Evolutionary conservation across 768 basidiomycete species (phyloP).

Genomic region (Leucogyrophana mollusca): DNA sequence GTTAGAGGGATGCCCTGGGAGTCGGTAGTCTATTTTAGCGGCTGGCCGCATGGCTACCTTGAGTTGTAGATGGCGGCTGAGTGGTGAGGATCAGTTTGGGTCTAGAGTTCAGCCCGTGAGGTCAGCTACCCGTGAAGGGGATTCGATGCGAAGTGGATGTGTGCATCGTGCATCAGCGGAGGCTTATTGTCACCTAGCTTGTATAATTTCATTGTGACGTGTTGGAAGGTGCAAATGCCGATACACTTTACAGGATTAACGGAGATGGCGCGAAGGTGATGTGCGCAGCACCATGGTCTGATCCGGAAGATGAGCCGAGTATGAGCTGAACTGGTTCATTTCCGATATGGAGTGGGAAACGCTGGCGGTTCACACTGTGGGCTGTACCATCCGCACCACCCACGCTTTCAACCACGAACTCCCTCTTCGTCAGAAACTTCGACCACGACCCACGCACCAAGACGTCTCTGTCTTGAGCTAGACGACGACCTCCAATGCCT

Average conservation of each 20-base stretch:
- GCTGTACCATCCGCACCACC: constrained; percentile 1
- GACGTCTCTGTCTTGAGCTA: constrained; percentile 5
- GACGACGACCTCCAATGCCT: constrained; percentile 9
- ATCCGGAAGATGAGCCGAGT: background rate
- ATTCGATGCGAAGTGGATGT: too few relatives aligned
- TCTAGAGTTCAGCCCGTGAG: too few relatives aligned
- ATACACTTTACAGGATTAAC: too few relatives aligned
- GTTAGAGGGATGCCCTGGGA: background rate
- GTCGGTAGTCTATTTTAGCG: background rate
- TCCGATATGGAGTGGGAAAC: constrained; percentile 26
- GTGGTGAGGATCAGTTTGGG: background rate
- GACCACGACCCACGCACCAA: constrained; percentile 13
- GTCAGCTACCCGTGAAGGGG: too few relatives aligned
- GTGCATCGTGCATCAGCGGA: too few relatives aligned
- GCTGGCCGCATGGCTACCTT: background rate
- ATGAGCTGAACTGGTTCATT: constrained; percentile 19
- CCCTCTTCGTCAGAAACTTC: constrained; percentile 1
- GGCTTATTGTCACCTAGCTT: too few relatives aligned
- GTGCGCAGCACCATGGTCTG: too few relatives aligned
- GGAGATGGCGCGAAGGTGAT: too few relatives aligned
- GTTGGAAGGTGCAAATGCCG: too few relatives aligned
- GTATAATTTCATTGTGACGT: too few relatives aligned
- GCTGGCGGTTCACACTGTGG: constrained; percentile 11
- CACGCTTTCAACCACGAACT: background rate
- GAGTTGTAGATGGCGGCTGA: background rate